Evolutionary conservation across 2,329 filamentous ascomycete species (phyloP).

Genomic region (Fusarium haematococcum): DNA sequence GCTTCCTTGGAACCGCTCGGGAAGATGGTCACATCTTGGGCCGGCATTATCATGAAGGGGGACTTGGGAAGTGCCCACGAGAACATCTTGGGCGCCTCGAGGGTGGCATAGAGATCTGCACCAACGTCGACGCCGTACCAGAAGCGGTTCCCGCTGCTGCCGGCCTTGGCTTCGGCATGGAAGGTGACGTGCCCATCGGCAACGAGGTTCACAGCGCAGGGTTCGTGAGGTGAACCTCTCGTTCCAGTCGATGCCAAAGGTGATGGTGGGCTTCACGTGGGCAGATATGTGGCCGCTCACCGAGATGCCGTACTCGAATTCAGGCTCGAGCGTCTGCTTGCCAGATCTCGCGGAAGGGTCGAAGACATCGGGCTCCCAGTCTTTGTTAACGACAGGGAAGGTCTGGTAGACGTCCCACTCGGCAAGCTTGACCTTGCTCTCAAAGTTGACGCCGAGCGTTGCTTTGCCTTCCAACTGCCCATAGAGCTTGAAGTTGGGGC

Average conservation of each 20-base stretch:
- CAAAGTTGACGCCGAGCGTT: constrained; percentile 37
- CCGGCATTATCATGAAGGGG: constrained; percentile 5
- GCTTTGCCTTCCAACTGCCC: constrained; percentile 37
- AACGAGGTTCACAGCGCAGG: constrained; percentile 9
- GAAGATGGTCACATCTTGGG: constrained; percentile 2
- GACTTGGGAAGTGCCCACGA: constrained; percentile 12
- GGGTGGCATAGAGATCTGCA: constrained; percentile 11
- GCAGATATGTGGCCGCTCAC: constrained; percentile 4
- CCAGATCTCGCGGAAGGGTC: not conserved
- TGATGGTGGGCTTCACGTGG: constrained; percentile 18
- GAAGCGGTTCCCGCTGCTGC: constrained; percentile 4
- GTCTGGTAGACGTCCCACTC: constrained; percentile 38
- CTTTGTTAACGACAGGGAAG: constrained; percentile 6
- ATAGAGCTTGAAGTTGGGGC: constrained; percentile 45
- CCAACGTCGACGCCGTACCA: constrained; percentile 18
- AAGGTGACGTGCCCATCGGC: constrained; percentile 16
- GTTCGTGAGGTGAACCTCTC: constrained; percentile 2
- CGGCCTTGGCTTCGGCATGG: constrained; percentile 8
- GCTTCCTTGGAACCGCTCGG: not conserved
- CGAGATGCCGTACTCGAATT: constrained; percentile 14
- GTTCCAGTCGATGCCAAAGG: constrained; percentile 18
- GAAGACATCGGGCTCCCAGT: constrained; percentile 9
- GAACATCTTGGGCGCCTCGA: constrained; percentile 13
- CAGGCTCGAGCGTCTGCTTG: constrained; percentile 7
- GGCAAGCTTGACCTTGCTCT: constrained; percentile 44